Conservation (phyloP, 108 stramenopile genomes). For the Cyclotella baltica region DNA sequence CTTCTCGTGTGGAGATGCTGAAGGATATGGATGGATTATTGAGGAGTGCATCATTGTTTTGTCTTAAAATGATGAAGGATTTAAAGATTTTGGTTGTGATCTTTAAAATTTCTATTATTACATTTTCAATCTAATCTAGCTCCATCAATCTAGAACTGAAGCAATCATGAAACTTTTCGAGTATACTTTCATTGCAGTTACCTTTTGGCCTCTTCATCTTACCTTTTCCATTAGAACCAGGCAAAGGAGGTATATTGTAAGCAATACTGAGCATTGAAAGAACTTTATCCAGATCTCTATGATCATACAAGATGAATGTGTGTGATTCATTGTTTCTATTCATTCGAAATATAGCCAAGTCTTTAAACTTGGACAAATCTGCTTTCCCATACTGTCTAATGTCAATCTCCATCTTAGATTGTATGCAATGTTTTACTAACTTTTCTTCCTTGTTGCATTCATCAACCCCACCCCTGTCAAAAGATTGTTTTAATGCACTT, state of each 20-base stretch:
- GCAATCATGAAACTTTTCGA: conserved; percentile 43
- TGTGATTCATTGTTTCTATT: conserved; percentile 30
- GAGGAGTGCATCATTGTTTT: no score
- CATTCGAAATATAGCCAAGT: conserved; percentile 21
- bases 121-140: conserved; percentile 14
- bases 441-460: conserved; percentile 13
- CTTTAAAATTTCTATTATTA: no score
- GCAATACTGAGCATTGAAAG: conserved; percentile 13
- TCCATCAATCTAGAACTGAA: conserved; percentile 43
- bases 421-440: conserved; percentile 13
- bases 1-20: no score
- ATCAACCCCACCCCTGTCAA: conserved; percentile 27
- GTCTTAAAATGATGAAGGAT: no score
- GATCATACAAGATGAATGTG: conserved; percentile 34
- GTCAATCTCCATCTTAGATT: conserved; percentile 40
- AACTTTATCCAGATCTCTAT: conserved; percentile 30
- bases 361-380: conserved; percentile 27
- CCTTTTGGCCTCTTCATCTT: conserved; percentile 34
- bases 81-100: no score
- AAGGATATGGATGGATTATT: no score
- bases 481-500: conserved; percentile 42
- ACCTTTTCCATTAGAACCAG: conserved; percentile 19
- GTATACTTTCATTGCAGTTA: conserved; percentile 33
- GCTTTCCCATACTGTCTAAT: conserved; percentile 34
- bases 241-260: conserved; percentile 33